Base-by-base conservation (phyloP, 2,329 filamentous ascomycete genomes). In the Colletotrichum siamense region DNA sequence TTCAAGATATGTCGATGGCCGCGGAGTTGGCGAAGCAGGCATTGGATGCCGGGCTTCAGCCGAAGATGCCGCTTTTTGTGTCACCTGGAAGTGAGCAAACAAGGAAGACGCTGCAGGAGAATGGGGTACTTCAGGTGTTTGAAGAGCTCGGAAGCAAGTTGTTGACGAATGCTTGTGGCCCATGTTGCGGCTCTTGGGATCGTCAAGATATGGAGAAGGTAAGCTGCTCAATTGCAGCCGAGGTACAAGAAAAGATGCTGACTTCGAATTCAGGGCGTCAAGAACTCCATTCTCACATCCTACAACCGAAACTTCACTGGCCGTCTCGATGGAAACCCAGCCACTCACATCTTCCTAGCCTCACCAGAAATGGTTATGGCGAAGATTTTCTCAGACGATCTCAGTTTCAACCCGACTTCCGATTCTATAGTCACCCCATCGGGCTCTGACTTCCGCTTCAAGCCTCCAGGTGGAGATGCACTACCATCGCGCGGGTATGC, bases 251-350 rank as follows among this genome's bases (percentile, higher is more conserved):
- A 24, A 24, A 24, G 24, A 24, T 24, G 24, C 24, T 24, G 24
- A 24, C 24, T 24, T 24, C 15, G 1, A 12, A 8, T 13, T 6
- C 18, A 95, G 88, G 93, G 93, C 5, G 74, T 69, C 80, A 86
- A 93, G 79, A 95, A 95, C 90, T 94, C 93, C 9, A 95, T 95
- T 84, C 89, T 95, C 83, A 95, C 93, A 62, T 95, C 94, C 24
- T 95, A 95, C 91, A 95, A 95, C 90, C 93, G 94, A 85, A 95
- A 95, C 90, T 95, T 95, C 88, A 95, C 94, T 78, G 94, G 94
- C 77, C 92, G 94, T 84, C 95, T 95, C 84, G 94, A 95, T 80
- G 94, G 93, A 79, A 95, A 95, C 88, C 94, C 94, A 63, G 93
- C 93, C 71, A 95, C 94, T 70, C 94, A 95, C 87, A 92, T 93